These are phyloP conservation scores for Diversispora epigaea DNA, from an alignment of 192 early-diverging fungal species.

Conservation along the genomic window DNA sequence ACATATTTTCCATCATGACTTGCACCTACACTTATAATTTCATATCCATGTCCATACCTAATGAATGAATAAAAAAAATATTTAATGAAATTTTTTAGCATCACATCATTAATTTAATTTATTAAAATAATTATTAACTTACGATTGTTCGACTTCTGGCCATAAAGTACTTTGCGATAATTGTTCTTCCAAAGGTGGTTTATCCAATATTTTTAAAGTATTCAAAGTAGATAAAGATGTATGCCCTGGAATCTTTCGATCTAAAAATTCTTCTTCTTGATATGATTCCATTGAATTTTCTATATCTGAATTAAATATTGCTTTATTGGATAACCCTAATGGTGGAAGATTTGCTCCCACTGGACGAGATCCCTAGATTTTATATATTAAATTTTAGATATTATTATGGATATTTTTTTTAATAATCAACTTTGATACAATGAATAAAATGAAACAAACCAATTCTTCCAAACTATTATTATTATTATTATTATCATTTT, in stretches of 20 bases:
- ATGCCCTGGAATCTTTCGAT: constrained; percentile 58
- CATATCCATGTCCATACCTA: constrained; percentile 91
- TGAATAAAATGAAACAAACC: constrained; percentile 29
- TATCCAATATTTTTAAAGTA: constrained; percentile 43
- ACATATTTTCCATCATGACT: constrained; percentile 67
- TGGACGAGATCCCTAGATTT: constrained; percentile 51
- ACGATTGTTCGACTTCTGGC: constrained; percentile 95
- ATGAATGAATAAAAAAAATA: background rate
- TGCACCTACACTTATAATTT: constrained; percentile 78
- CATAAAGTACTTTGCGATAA: constrained; percentile 87
- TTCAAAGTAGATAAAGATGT: constrained; percentile 48
- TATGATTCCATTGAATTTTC: constrained; percentile 45
- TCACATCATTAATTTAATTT: background rate
- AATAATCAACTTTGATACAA: background rate
- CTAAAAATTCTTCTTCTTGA: constrained; percentile 60
- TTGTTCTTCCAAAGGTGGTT: constrained; percentile 88
- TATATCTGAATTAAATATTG: constrained; percentile 64
- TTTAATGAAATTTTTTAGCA: background rate
- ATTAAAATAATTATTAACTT: constrained; percentile 32
- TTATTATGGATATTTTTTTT: no score
- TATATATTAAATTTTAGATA: no score
- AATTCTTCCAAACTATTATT: constrained; percentile 38
- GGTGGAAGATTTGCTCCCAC: constrained; percentile 83
- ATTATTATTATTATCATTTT: constrained; percentile 18
- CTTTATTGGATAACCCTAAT: constrained; percentile 95